Percentiles rank a stretch among this genome's conserved stretches.
Conservation (phyloP, 2,329 filamentous ascomycete species). For the Epichloe coenophiala region DNA sequence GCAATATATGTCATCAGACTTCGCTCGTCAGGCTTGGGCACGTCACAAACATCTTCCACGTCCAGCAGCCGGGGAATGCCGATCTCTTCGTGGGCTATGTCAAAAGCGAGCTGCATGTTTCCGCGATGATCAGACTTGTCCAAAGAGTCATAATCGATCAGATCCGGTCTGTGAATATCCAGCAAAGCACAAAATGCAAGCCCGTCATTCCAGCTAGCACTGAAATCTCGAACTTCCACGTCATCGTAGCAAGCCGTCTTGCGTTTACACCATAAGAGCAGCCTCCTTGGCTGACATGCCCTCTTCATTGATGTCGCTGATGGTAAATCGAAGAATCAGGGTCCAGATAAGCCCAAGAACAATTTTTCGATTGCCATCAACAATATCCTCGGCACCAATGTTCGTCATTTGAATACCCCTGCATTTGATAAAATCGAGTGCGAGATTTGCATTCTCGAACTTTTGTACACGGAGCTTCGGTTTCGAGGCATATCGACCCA, state of each 20-base stretch:
- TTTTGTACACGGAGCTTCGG: constrained; percentile 92
- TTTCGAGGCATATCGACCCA: constrained; percentile 91
- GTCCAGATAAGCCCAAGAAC: constrained; percentile 97
- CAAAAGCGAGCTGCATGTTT: constrained; percentile 97
- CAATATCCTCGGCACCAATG: constrained; percentile 94
- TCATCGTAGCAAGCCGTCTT: constrained; percentile 98
- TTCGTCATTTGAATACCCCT: constrained; percentile 95
- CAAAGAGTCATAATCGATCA: constrained; percentile 91
- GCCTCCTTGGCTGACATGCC: constrained; percentile 90
- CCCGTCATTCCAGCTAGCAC: constrained; percentile 91
- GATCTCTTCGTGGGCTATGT: constrained; percentile 91
- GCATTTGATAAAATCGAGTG: constrained; percentile 83
- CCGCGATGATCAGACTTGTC: constrained; percentile 90
- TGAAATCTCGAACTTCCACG: constrained; percentile 91
- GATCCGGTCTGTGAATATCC: constrained; percentile 90
- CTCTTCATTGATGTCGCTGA: constrained; percentile 96
- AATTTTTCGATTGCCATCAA: constrained; percentile 95
- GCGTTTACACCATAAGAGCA: constrained; percentile 92
- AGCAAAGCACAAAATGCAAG: constrained; percentile 91
- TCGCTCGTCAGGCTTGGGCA: constrained; percentile 87
- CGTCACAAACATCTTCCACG: constrained; percentile 95
- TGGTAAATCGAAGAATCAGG: constrained; percentile 92
- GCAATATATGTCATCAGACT: constrained; percentile 99
- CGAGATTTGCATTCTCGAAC: constrained; percentile 96
- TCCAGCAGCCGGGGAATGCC: constrained; percentile 92